These are phyloP conservation scores for Elsinoe arachidis DNA, from an alignment of 2,329 filamentous ascomycete genomes.

Conservation along the genomic window DNA sequence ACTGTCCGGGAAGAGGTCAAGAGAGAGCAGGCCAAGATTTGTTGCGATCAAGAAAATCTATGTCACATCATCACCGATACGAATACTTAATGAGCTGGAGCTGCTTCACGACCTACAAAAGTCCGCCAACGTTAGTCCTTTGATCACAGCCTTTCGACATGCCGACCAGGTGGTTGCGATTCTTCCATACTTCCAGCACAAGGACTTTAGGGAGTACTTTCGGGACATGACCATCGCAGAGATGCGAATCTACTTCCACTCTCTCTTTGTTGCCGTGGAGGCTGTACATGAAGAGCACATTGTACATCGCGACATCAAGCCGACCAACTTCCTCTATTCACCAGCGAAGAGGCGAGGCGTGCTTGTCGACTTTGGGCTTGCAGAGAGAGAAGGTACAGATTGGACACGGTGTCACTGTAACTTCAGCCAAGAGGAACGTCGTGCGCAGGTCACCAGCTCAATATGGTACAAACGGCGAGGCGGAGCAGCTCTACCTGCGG, in stretches of 20 bases:
- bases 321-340: slow-evolving; percentile 95
- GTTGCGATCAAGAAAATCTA: slow-evolving; percentile 99
- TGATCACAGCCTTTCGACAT: slow-evolving; percentile 93
- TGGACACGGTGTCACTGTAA: slow-evolving; percentile 76
- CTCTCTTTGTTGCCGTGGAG: slow-evolving; percentile 73
- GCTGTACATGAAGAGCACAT: slow-evolving; percentile 78
- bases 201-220: slow-evolving; percentile 92
- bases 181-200: slow-evolving; percentile 89
- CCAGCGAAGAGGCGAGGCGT: slow-evolving; percentile 72
- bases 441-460: slow-evolving; percentile 46
- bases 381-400: slow-evolving; percentile 65
- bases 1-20: slow-evolving; percentile 32
- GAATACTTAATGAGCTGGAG: slow-evolving; percentile 94
- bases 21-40: slow-evolving; percentile 55
- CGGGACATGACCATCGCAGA: slow-evolving; percentile 78
- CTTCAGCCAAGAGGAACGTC: slow-evolving; percentile 54
- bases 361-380: slow-evolving; percentile 96
- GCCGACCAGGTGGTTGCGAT: slow-evolving; percentile 93
- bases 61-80: slow-evolving; percentile 85
- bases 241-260: slow-evolving; percentile 82
- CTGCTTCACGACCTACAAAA: slow-evolving; percentile 78
- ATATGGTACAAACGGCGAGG: slow-evolving; percentile 22
- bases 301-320: slow-evolving; percentile 93
- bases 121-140: slow-evolving; percentile 78
- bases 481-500: slow-evolving; percentile 27